A percentile compares a stretch with the other conserved stretches of the same genome.
Conservation (phyloP, 164 flowering plant genomes). For the Sextonia rubra region DNA sequence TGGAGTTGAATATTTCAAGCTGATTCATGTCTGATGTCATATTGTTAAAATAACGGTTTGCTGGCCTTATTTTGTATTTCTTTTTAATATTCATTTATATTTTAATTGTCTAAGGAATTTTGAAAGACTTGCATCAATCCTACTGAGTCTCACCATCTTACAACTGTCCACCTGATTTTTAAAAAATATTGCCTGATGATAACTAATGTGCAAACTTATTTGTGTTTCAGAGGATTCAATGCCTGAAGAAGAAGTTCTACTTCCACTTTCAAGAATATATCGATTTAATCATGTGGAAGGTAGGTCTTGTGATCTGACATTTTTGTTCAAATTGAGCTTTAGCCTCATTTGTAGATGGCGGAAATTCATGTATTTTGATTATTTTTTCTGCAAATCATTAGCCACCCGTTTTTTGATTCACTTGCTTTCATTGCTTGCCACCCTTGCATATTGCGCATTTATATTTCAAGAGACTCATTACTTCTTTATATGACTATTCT, state of each 20-base stretch:
- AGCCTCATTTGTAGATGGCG: not conserved
- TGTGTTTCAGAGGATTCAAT: conserved; percentile 69
- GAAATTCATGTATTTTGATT: not conserved
- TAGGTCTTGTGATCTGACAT: conserved; percentile 14
- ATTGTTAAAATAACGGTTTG: too few species aligned
- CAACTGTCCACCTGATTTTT: not conserved
- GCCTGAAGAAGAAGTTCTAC: conserved; percentile 88
- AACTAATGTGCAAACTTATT: not conserved
- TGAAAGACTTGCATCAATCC: not conserved
- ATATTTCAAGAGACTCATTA: not conserved
- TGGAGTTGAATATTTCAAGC: too few species aligned
- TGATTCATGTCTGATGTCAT: too few species aligned
- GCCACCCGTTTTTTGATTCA: not conserved
- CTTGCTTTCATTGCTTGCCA: not conserved
- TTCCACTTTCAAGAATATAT: conserved; percentile 95
- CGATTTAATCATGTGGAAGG: conserved; percentile 96
- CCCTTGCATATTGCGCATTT: conserved; percentile 1
- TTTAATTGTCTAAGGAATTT: too few species aligned
- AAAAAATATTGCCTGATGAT: not conserved
- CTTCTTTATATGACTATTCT: conserved; percentile 11
- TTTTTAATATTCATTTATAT: too few species aligned
- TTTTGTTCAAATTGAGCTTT: not conserved
- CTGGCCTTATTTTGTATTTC: too few species aligned
- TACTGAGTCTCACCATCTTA: not conserved
- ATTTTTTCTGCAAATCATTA: not conserved